phyloP scores from a whole-genome alignment of 805 yeast species.

The Yarrowia phangngaensis region DNA sequence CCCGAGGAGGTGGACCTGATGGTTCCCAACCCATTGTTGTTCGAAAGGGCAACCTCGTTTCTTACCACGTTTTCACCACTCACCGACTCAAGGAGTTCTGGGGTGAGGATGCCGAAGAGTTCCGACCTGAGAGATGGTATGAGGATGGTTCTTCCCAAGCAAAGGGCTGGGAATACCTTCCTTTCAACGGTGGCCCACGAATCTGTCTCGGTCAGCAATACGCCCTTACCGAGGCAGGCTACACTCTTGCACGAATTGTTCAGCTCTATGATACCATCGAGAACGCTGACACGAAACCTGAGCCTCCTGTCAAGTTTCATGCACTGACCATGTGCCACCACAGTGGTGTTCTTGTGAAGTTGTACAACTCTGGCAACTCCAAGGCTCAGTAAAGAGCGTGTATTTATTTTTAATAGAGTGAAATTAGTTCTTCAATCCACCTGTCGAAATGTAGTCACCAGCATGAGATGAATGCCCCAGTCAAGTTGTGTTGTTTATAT shows the following conservation, averaged over 20 bases:
- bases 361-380: constrained; percentile 16
- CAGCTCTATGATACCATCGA: constrained; percentile 32
- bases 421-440: no score
- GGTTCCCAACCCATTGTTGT: constrained; percentile 42
- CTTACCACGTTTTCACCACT: constrained; percentile 43
- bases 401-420: constrained; percentile 9
- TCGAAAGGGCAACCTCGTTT: constrained; percentile 45
- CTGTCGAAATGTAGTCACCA: no score
- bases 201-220: constrained; percentile 56
- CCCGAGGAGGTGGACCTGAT: constrained; percentile 51
- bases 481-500: background rate
- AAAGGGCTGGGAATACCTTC: constrained; percentile 46
- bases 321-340: constrained; percentile 27
- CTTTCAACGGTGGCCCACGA: constrained; percentile 56
- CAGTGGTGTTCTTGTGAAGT: constrained; percentile 17
- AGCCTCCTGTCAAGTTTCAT: constrained; percentile 27
- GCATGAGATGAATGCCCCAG: background rate
- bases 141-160: constrained; percentile 40
- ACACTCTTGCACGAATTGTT: constrained; percentile 43
- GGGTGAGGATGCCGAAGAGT: constrained; percentile 47
- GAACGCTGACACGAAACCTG: constrained; percentile 26
- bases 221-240: constrained; percentile 52
- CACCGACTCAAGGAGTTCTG: constrained; percentile 44
- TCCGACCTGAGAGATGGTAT: constrained; percentile 51
- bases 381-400: constrained; percentile 18